phyloP scores from a whole-genome alignment of 208 protist genomes.

The Crithidia expoeki region DNA sequence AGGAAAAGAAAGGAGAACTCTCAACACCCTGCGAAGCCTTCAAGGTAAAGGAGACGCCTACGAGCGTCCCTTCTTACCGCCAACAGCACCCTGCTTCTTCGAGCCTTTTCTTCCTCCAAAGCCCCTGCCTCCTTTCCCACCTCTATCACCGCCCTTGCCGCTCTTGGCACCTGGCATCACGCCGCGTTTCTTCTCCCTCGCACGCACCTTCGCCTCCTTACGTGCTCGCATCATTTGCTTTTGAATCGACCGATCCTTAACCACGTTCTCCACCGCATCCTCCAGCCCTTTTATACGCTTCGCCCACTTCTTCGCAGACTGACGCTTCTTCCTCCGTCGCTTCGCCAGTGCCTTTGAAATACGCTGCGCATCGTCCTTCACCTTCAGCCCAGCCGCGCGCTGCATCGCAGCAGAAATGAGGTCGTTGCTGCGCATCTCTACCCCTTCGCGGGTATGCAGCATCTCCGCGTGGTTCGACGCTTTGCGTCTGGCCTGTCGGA shows the following conservation, averaged over 20 bases:
- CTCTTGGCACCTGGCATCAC: background rate
- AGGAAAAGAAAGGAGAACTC: background rate
- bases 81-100: slow-evolving; percentile 17
- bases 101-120: background rate
- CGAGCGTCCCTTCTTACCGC: slow-evolving; percentile 23
- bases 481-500: slow-evolving; percentile 53
- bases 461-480: slow-evolving; percentile 40
- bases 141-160: slow-evolving; percentile 5
- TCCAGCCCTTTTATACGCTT: slow-evolving; percentile 62
- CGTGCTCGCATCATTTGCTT: slow-evolving; percentile 43
- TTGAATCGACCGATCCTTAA: slow-evolving; percentile 53
- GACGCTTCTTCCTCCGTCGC: slow-evolving; percentile 78
- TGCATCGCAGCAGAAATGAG: slow-evolving; percentile 63
- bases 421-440: slow-evolving; percentile 55
- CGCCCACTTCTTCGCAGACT: slow-evolving; percentile 81
- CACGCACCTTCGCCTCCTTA: slow-evolving; percentile 32
- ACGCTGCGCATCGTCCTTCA: slow-evolving; percentile 75
- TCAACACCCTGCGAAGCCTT: too few species aligned
- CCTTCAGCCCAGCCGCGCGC: slow-evolving; percentile 60
- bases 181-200: slow-evolving; percentile 35
- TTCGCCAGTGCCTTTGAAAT: slow-evolving; percentile 73
- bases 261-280: slow-evolving; percentile 74
- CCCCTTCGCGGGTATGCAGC: slow-evolving; percentile 43
- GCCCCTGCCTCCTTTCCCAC: slow-evolving; percentile 10
- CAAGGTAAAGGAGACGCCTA: too few species aligned